Base-by-base conservation (phyloP, 169 alveolate species). In the Theileria parva region DNA sequence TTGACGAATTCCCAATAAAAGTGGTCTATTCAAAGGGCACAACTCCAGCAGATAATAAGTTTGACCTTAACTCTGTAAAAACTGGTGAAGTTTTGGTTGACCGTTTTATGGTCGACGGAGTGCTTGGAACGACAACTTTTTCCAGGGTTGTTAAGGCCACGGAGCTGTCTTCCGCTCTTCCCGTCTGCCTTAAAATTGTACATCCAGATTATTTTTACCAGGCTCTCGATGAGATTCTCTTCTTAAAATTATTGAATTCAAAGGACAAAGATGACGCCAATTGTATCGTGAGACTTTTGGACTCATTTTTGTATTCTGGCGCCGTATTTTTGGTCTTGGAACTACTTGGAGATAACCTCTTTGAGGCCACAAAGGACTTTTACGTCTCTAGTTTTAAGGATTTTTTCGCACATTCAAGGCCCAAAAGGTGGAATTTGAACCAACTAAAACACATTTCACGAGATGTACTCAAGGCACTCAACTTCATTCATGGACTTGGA, bases 141-240 rank as follows among this genome's bases (percentile, higher is more conserved):
- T 85, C 91, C 11, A 77, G 59, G 4, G 91, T 85, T 11, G 48
- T 77, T 0, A 25, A 32, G 27, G 91, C 87, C 12, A 73, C 19
- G 2, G 86, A 77, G 28, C 48, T 55, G 28, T 57, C 19, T 28
- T 28, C n/a, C 15, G 66, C 59, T 55, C 76, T 13, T 34, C 53
- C 63, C 9, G 79, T 77, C 8, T 85, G 87, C 66, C 25, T 85
- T 6, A 85, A 85, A 30, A 78, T 85, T 1, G 78, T 79, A 21
- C 65, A 77, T 77, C 87, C 91, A 21, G 91, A 85, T 21, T 59
- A 80, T 1, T 65, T 78, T 25, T 48, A 32, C 61, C 91, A 77
- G 79, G 86, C 91, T 32, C 57, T 85, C 21, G 91, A 77, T 37
- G 91, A 85, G 48, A 85, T 85, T 55, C 63, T 74, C 48, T 28